A percentile compares a stretch with the other conserved stretches of the same genome.
These are phyloP conservation scores for Middelhovenomyces tepae DNA, from an alignment of 805 yeast species.

Conservation along the genomic window DNA sequence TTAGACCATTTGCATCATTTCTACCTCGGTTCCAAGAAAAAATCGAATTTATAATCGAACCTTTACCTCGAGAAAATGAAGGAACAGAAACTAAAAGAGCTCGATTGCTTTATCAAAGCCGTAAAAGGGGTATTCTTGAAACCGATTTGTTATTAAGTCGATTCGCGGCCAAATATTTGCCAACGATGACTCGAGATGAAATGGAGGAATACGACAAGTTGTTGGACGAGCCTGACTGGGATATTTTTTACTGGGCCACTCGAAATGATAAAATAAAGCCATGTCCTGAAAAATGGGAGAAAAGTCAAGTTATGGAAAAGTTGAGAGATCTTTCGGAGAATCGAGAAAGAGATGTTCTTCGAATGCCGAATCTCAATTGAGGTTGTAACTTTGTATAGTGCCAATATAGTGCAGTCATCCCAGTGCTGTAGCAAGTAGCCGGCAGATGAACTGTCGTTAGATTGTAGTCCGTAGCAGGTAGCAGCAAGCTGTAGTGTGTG, in stretches of 20 bases:
- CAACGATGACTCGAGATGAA: slow-evolving; percentile 49
- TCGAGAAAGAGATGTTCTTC: slow-evolving; percentile 58
- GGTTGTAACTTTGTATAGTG: too few species aligned
- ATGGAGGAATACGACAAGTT: slow-evolving; percentile 75
- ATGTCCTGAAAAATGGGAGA: slow-evolving; percentile 77
- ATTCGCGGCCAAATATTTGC: slow-evolving; percentile 71
- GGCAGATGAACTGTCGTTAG: too few species aligned
- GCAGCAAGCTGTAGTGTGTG: too few species aligned
- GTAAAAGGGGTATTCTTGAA: slow-evolving; percentile 93
- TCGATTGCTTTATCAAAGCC: slow-evolving; percentile 80
- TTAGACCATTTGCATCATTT: too few species aligned
- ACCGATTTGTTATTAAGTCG: slow-evolving; percentile 78
- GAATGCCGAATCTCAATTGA: slow-evolving; percentile 69
- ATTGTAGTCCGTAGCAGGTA: too few species aligned
- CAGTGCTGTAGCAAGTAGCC: too few species aligned
- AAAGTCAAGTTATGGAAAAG: slow-evolving; percentile 50
- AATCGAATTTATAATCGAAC: slow-evolving; percentile 59
- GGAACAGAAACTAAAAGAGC: slow-evolving; percentile 67
- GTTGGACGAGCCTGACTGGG: slow-evolving; percentile 97
- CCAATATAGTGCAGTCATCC: too few species aligned
- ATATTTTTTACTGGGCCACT: slow-evolving; percentile 96
- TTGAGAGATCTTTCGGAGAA: slow-evolving; percentile 71
- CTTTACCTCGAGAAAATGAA: slow-evolving; percentile 71
- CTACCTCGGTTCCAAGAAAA: slow-evolving; percentile 27
- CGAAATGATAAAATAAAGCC: slow-evolving; percentile 68